Percentiles rank a stretch among this genome's conserved stretches.
These are phyloP conservation scores for Globisporangium lucens DNA, from an alignment of 352 stramenopile species.

Conservation along the genomic window DNA sequence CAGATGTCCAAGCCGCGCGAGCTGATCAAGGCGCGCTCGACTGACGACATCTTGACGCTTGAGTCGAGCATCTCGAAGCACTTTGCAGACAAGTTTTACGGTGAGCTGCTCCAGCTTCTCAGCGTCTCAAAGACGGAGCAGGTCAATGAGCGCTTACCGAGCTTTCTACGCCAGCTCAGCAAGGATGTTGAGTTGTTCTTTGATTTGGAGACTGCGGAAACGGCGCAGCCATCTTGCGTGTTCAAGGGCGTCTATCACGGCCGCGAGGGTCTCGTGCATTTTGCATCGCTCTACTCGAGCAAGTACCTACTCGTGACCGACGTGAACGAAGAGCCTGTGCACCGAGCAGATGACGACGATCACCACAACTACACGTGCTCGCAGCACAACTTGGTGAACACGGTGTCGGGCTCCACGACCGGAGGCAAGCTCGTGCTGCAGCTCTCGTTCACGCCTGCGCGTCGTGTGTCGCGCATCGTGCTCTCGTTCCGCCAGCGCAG, in stretches of 20 bases:
- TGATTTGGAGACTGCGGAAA: conserved; percentile 77
- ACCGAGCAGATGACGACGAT: conserved; percentile 70
- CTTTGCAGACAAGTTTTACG: conserved; percentile 69
- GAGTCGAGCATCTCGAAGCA: conserved; percentile 69
- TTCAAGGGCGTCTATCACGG: conserved; percentile 88
- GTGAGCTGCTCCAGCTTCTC: conserved; percentile 57
- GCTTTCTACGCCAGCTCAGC: conserved; percentile 76
- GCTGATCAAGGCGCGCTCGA: conserved; percentile 30
- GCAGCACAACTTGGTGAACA: conserved; percentile 66
- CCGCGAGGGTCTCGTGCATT: conserved; percentile 84
- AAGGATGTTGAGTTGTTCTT: conserved; percentile 86
- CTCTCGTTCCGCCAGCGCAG: conserved; percentile 77
- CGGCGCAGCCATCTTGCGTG: conserved; percentile 68
- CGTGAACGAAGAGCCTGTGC: conserved; percentile 39
- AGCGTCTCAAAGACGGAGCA: conserved; percentile 32
- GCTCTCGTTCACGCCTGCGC: conserved; percentile 79
- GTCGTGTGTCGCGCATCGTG: conserved; percentile 79
- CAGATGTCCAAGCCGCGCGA: conserved; percentile 35
- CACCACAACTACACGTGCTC: conserved; percentile 65
- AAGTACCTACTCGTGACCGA: conserved; percentile 73
- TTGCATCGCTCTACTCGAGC: conserved; percentile 71
- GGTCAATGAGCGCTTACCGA: conserved; percentile 54
- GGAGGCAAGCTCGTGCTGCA: conserved; percentile 72
- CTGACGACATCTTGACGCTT: conserved; percentile 44
- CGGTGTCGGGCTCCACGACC: conserved; percentile 70